phyloP scores from a whole-genome alignment of 805 yeast genomes.

The Yarrowia sp. region DNA sequence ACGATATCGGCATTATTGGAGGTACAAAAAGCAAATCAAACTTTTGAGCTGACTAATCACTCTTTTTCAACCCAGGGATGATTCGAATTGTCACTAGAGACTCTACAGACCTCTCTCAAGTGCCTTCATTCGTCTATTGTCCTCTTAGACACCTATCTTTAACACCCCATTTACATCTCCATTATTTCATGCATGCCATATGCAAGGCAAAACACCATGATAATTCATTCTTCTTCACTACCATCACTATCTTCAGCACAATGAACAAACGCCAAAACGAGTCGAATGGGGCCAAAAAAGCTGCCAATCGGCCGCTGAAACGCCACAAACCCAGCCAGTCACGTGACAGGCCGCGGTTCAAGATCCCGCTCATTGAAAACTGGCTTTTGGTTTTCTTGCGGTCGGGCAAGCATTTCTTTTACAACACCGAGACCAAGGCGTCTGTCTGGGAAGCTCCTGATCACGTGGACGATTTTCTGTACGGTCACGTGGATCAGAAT shows the following conservation, averaged over 20 bases:
- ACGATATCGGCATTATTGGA: neutral
- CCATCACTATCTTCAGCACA: neutral
- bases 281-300: neutral
- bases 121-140: too few relatives aligned
- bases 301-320: neutral
- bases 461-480: constrained; percentile 44
- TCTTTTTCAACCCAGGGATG: too few relatives aligned
- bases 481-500: constrained; percentile 49
- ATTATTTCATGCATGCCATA: neutral
- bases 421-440: constrained; percentile 47
- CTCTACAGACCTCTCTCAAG: too few relatives aligned
- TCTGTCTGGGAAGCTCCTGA: constrained; percentile 53
- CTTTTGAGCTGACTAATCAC: too few relatives aligned
- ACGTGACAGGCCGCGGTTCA: constrained; percentile 41
- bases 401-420: constrained; percentile 55
- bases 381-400: constrained; percentile 57
- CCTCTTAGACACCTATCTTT: too few relatives aligned
- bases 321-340: neutral
- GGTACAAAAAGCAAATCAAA: too few relatives aligned
- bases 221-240: neutral
- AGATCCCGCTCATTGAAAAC: constrained; percentile 35
- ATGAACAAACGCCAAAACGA: constrained; percentile 32
- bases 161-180: neutral
- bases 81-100: too few relatives aligned
- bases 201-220: constrained; percentile 13